Conservation (phyloP, 192 early-diverging fungal species). For the Backusella tuberculispora region DNA sequence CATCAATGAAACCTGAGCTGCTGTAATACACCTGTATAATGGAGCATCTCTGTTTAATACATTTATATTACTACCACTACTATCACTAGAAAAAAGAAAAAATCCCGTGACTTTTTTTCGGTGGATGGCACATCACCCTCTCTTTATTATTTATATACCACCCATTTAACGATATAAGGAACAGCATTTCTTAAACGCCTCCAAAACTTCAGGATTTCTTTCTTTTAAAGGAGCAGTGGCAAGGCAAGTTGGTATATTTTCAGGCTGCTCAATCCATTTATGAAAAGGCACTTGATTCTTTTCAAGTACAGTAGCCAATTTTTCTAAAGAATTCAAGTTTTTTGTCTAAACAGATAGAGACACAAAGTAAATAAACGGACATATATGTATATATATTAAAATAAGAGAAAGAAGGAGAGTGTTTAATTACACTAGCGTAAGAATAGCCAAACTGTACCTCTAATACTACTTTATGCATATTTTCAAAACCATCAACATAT, state of each 20-base stretch:
- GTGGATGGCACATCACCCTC: background rate
- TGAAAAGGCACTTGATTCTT: slow-evolving; percentile 60
- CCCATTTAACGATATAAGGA: slow-evolving; percentile 35
- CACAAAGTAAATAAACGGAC: background rate
- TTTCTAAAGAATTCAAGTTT: slow-evolving; percentile 63
- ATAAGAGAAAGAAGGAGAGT: background rate
- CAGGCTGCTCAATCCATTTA: slow-evolving; percentile 78
- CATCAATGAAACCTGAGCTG: too few species aligned
- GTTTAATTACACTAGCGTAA: background rate
- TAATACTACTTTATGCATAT: slow-evolving; percentile 79
- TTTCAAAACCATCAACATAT: slow-evolving; percentile 62
- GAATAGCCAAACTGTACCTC: slow-evolving; percentile 46
- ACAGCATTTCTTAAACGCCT: slow-evolving; percentile 53
- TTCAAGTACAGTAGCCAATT: slow-evolving; percentile 57
- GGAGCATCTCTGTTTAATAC: too few species aligned
- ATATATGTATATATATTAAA: background rate
- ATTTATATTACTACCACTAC: too few species aligned
- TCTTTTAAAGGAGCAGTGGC: slow-evolving; percentile 69
- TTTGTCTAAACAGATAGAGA: slow-evolving; percentile 53
- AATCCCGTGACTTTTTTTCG: too few species aligned
- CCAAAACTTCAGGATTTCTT: slow-evolving; percentile 50
- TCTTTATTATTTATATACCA: background rate
- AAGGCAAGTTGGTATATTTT: slow-evolving; percentile 73
- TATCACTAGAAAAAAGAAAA: too few species aligned
- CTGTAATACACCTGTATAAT: too few species aligned